Evolutionary conservation across 352 stramenopile species (phyloP), one percentile per base, ranked within the genome.

Genomic region (Phytopythium vexans): DNA sequence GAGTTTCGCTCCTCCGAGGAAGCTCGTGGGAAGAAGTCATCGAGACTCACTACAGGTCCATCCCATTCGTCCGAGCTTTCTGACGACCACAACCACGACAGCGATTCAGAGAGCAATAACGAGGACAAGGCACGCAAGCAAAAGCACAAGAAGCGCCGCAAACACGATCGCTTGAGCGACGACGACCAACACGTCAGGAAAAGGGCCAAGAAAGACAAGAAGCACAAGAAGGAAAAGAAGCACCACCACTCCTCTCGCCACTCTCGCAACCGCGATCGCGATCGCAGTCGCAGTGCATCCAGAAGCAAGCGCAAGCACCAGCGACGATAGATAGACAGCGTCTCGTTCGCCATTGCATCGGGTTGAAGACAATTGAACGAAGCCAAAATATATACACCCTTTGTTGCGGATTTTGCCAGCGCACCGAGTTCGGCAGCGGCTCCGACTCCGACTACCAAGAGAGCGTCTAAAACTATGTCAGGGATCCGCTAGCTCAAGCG

Each of bases 201-300:
- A 11, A 38, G 34, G 10, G 40, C 41, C 47, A 64, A 64, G 54
- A 64, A 60, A 16, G 59, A 71, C 16, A 70, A 70, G 27, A 77
- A 75, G n/a, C 60, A 68, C 47, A 72, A 72, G 46, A 73, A 73
- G 38, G 12, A 49, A 35, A 59, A 66, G 14, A 59, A 66, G 41
- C 68, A 64, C 15, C 63, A 72, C 14, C 68, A 56, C 14, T 66
- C 60, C 8, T 74, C 64, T 33, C 70, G 63, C 3, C 62, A 12
- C 3, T 60, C 62, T 16, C 70, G 54, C 27, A 77, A 46, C 3
- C 62, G 14, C 3, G 57, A 64, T 16, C 70, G 54, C 31, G 74
- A 45, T 46, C 65, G 57, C 59, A 62, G 60, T 3, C 54, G 31
- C 21, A 50, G 37, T 53, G 40, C 9, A 3, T 27, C 54, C 9